Base-by-base conservation (phyloP, 1,139 yeast genomes). In the Yamadazyma sp. region DNA sequence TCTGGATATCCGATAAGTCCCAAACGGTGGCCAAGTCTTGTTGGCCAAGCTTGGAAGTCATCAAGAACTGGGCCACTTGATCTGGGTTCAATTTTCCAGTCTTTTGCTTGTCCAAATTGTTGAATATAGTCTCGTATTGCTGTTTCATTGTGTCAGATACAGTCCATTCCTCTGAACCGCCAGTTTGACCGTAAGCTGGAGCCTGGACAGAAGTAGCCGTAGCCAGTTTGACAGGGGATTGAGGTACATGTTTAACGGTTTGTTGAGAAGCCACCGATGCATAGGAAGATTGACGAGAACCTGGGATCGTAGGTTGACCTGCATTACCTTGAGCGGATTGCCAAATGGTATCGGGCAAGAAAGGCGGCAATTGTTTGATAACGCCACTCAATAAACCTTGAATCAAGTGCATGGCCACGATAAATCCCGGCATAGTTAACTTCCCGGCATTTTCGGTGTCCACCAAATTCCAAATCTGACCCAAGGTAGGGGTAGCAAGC, bases 341-440 rank as follows among this genome's bases (percentile, higher is more conserved):
- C 91, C 95, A 82, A 43, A 83, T 59, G 31, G 69, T 66, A 39
- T 77, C 80, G 1, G 97, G 91, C 43, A 92, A 64, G 24, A 72
- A 64, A 1, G 81, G 69, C 4, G 98, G 98, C 43, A 88, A 66
- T 43, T 78, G 78, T 42, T 74, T 75, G 49, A 87, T 66, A 5
- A 78, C 54, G n/a, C 89, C 86, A 55, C 81, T 78, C 56, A 88
- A 69, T 33, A 83, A 67, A 39, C 89, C 83, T 60, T 91, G 97
- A 46, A 94, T 87, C 56, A 94, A 73, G 63, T 87, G 95, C 98
- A 94, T 92, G 7, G 98, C 98, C 51, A 92, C 77, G 28, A 87
- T 79, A 55, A 94, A 92, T 52, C 87, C 91, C 17, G 81, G 73
- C 54, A 81, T 77, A 44, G 77, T 75, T 53, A 92, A 76, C 39